A percentile compares a stretch with the other conserved stretches of the same genome.
phyloP scores from a whole-genome alignment of 2,329 filamentous ascomycete species.

The Dothistroma pini region DNA sequence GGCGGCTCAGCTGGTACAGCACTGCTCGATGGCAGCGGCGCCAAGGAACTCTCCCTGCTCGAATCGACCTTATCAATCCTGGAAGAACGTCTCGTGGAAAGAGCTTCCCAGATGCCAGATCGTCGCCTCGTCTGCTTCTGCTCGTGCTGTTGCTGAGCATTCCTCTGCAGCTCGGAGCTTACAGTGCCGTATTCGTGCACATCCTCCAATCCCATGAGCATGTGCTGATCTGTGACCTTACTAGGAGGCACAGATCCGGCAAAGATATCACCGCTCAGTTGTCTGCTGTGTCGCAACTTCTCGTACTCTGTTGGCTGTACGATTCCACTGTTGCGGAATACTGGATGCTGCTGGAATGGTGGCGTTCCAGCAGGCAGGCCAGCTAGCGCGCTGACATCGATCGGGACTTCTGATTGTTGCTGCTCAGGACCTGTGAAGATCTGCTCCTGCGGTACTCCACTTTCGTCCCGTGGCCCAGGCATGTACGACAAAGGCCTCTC shows the following conservation, averaged over 20 bases:
- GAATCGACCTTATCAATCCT: constrained; percentile 11
- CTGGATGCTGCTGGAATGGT: constrained; percentile 27
- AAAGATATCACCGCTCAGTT: constrained; percentile 8
- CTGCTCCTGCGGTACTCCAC: constrained; percentile 18
- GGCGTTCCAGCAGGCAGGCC: constrained; percentile 24
- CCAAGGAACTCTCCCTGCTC: constrained; percentile 9
- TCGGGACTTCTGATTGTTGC: neutral
- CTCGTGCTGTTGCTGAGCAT: constrained; percentile 5
- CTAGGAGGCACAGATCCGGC: constrained; percentile 11
- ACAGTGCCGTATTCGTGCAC: constrained; percentile 7
- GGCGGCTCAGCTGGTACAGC: neutral
- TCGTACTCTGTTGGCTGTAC: constrained; percentile 26
- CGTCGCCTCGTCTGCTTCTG: constrained; percentile 17
- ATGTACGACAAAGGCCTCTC: constrained; percentile 32
- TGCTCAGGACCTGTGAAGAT: constrained; percentile 13
- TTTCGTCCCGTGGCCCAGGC: constrained; percentile 22
- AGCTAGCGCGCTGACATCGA: constrained; percentile 24
- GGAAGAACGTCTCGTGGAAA: constrained; percentile 17
- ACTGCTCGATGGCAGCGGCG: neutral
- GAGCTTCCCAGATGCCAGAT: constrained; percentile 25
- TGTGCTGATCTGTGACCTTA: constrained; percentile 19
- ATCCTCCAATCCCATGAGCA: constrained; percentile 17
- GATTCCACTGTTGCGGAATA: constrained; percentile 17
- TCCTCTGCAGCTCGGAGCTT: neutral
- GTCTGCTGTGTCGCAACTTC: constrained; percentile 17